A percentile compares a stretch with the other conserved stretches of the same genome.
Evolutionary conservation across 176 grass and related monocot species (phyloP).

Genomic region (Alopecurus myosuroides): DNA sequence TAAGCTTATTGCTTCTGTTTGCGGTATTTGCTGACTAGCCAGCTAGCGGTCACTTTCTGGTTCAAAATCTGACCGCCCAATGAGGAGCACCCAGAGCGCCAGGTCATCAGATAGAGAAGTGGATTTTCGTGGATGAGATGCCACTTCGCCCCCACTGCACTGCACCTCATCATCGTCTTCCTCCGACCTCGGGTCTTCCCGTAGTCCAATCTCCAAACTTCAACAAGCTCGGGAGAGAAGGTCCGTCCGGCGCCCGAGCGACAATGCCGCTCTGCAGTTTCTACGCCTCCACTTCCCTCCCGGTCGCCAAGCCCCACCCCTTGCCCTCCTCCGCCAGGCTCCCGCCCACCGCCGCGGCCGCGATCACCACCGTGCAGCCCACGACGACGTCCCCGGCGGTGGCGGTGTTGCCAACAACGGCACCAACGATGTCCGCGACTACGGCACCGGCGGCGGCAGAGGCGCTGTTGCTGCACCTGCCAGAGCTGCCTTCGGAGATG

Average conservation of each 20-base stretch:
- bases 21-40: background rate
- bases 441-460: background rate
- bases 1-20: background rate
- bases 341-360: background rate
- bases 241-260: background rate
- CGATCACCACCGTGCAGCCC: background rate
- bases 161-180: conserved; percentile 11
- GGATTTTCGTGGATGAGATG: conserved; percentile 33
- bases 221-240: background rate
- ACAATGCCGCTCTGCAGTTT: conserved; percentile 50
- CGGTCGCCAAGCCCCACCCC: conserved; percentile 24
- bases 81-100: conserved; percentile 21
- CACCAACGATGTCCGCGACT: background rate
- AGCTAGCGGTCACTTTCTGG: background rate
- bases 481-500: conserved; percentile 39
- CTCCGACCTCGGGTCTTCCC: background rate
- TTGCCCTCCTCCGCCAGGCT: background rate
- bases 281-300: conserved; percentile 30
- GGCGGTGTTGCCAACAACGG: background rate
- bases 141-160: background rate
- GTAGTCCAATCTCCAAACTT: background rate
- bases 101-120: conserved; percentile 46
- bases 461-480: conserved; percentile 32
- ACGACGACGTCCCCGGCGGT: background rate
- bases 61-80: conserved; percentile 41